Evolutionary conservation across 345 rosid genomes (phyloP).

Genomic region (Eucalyptus curtisii): DNA sequence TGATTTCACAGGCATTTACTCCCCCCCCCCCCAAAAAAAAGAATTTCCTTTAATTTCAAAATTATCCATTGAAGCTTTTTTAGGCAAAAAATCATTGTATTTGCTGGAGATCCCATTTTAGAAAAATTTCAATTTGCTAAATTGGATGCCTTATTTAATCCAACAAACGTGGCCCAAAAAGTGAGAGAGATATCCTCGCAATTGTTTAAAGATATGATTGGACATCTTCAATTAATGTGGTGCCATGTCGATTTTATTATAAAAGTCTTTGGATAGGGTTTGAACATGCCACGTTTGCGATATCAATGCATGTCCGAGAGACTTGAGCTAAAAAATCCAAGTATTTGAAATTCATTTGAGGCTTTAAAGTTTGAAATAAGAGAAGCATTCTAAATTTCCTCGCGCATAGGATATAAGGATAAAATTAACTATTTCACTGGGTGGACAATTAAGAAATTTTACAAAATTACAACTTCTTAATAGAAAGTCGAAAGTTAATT

Average conservation of each 20-base stretch:
- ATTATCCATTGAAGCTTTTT: neutral
- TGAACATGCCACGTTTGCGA: neutral
- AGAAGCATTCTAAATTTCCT: neutral
- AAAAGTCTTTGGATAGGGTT: neutral
- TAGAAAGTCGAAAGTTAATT: neutral
- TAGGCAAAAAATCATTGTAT: neutral
- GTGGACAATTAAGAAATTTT: neutral
- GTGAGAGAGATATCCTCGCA: neutral
- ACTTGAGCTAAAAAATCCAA: neutral
- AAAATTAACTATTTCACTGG: neutral
- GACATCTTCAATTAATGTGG: neutral
- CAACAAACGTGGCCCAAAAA: neutral
- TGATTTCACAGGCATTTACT: neutral
- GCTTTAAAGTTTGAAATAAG: neutral
- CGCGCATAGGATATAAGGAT: neutral
- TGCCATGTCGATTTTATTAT: neutral
- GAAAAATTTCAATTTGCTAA: neutral
- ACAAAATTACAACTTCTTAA: neutral
- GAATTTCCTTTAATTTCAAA: neutral
- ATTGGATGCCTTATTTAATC: neutral
- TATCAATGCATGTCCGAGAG: neutral
- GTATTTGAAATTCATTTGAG: neutral
- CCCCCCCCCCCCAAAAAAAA: rapidly evolving
- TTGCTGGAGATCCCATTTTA: neutral
- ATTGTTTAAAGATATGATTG: neutral